These are phyloP conservation scores for Suillus plorans DNA, from an alignment of 768 basidiomycete genomes.

Conservation along the genomic window DNA sequence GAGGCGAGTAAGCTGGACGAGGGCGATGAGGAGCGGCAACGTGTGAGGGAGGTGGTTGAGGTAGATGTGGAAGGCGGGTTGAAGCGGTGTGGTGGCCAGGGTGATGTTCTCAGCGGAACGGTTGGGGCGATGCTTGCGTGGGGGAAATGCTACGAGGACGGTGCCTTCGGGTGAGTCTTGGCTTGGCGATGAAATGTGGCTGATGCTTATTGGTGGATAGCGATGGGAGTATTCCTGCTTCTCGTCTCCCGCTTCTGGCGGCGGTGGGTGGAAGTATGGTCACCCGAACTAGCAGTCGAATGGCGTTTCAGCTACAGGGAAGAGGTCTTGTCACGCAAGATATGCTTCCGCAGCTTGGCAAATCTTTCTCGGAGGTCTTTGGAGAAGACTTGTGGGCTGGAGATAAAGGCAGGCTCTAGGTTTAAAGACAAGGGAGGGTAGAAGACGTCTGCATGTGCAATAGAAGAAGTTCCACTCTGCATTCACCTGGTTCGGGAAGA, in stretches of 20 bases:
- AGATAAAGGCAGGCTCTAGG: slow-evolving; percentile 39
- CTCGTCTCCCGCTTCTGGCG: slow-evolving; percentile 78
- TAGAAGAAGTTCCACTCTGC: neutral
- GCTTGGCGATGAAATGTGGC: neutral
- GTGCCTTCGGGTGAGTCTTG: slow-evolving; percentile 67
- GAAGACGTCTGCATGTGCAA: neutral
- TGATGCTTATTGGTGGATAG: slow-evolving; percentile 31
- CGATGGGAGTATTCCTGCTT: slow-evolving; percentile 52
- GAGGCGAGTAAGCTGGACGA: slow-evolving; percentile 42
- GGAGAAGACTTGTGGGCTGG: slow-evolving; percentile 46
- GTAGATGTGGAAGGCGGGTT: slow-evolving; percentile 76
- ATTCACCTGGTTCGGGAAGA: neutral
- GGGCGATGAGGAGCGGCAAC: slow-evolving; percentile 49
- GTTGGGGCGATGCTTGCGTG: slow-evolving; percentile 92
- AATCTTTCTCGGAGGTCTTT: slow-evolving; percentile 74
- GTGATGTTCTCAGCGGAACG: slow-evolving; percentile 87
- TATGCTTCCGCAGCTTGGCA: slow-evolving; percentile 64
- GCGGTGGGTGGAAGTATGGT: slow-evolving; percentile 86
- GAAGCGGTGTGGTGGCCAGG: slow-evolving; percentile 95
- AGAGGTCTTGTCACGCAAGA: slow-evolving; percentile 83
- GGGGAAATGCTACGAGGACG: slow-evolving; percentile 90
- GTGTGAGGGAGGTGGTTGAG: slow-evolving; percentile 57
- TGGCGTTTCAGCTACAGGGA: slow-evolving; percentile 74
- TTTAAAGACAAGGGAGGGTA: neutral
- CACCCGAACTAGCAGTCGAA: slow-evolving; percentile 78